Base-by-base conservation (phyloP, 768 basidiomycete species). In the Gymnopilus junonius region DNA sequence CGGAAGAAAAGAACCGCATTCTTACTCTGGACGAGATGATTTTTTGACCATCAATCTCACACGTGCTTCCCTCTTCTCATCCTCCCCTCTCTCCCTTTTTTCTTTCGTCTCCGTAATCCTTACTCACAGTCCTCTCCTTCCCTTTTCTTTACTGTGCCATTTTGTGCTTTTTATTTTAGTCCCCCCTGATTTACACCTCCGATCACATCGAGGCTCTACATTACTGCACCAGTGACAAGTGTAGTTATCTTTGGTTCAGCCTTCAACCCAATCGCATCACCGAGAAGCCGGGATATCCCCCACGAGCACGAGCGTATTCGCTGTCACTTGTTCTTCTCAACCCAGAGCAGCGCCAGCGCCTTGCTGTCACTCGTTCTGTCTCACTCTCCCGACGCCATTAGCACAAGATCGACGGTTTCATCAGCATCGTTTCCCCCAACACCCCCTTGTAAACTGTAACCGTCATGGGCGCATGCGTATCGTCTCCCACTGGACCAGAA, bases 391-490 rank as follows among this genome's bases (percentile, higher is more conserved):
- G 27, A 27, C 48, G 29, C 32, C 17, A 42, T n/a, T 20, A 20
- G 17, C 21, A n/a, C 15, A 2, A 51, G 23, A 51, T 29, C 48
- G 48, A 10, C 31, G 27, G 48, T 32, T 50, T 51, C 29, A 15
- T 17, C 29, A 51, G 32, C 48, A 17, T 51, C 48, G 23, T 8
- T 14, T 15, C 45, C 25, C 45, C 25, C 45, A 2, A 29, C 45
- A 6, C 46, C 25, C 48, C 48, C 23, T 11, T 27, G 31, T 51
- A 51, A 17, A 51, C 32, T 56, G 45, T 55, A 56, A 62, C 60
- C 67, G 62, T 59, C 73, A 93, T 94, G 92, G 94, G 95, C 63
- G 85, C 85, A 37, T 96, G 94, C 74, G 77, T 94, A 70, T 95
- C 94, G 25, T 80, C 90, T 11, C 75, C 77, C 12, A 78, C 78